Base-by-base conservation (phyloP, 768 basidiomycete species). In the Lactarius pseudohatsudake region DNA sequence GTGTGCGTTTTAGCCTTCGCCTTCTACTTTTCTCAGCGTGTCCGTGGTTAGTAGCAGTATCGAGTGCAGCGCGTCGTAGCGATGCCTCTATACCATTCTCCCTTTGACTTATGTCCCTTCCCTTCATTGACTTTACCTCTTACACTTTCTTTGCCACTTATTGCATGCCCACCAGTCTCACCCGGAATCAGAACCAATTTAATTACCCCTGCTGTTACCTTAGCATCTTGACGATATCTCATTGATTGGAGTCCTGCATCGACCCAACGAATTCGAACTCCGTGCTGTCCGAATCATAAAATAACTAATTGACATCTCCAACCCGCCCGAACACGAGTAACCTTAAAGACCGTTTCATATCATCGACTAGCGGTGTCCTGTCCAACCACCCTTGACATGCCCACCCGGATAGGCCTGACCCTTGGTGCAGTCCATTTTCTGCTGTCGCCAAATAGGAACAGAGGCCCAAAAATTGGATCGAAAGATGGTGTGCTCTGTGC, bases 251-350 rank as follows among this genome's bases (percentile, higher is more conserved):
- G 57, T 40, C 30, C 58, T 32, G 9, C 40, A n/a, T 61, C 47
- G 28, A 67, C 32, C 28, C 53, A 22, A 59, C 34, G 50, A 59
- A n/a, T 54, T 58, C 41, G 38, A 53, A 45, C 6, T 10, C n/a
- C 56, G 30, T 41, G 54, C 61, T 59, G 57, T 66, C 47, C 28
- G 57, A 66, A 66, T 66, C 53, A 36, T 59, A 54, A 53, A 34
- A 13, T 50, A 13, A 50, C 22, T 50, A 50, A 50, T 26, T 50
- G 47, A 28, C 50, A 53, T 26, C 5, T 13, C 47, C 0, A 28
- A 28, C 13, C 4, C n/a, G n/a, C 22, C n/a, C n/a, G n/a, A 45
- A 45, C 11, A 47, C 6, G 45, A 50, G 22, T 5, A 5, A 10
- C n/a, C n/a, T n/a, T 4, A 47, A 47, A 26, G 13, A 26, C 22